These are phyloP conservation scores for Clitoria ternatea DNA, from an alignment of 306 rosid genomes.

Conservation along the genomic window DNA sequence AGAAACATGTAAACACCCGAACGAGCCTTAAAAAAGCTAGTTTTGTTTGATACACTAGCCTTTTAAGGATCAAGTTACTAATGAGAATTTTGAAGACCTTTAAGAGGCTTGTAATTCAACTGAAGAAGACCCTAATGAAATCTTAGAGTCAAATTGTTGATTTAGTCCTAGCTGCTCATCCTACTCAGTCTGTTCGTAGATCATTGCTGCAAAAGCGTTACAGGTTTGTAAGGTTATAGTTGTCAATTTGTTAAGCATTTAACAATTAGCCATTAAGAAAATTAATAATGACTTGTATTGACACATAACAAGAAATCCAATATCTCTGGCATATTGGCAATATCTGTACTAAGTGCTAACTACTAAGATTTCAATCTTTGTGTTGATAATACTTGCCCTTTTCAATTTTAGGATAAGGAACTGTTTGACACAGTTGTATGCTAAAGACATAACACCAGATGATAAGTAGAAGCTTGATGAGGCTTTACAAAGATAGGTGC, in stretches of 20 bases:
- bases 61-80: conserved; percentile 72
- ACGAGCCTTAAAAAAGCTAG: too few species aligned
- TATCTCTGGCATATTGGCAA: neutral
- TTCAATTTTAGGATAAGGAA: conserved; percentile 56
- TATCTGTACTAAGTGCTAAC: too few species aligned
- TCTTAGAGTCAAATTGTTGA: conserved; percentile 89
- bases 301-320: neutral
- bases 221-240: conserved; percentile 38
- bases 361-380: neutral
- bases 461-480: conserved; percentile 92
- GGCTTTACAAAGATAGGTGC: conserved; percentile 82
- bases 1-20: too few species aligned
- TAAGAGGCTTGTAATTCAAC: conserved; percentile 69
- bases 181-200: conserved; percentile 85
- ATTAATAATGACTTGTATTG: neutral
- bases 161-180: conserved; percentile 89
- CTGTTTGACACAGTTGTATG: conserved; percentile 77
- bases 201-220: conserved; percentile 83
- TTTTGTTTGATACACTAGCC: too few species aligned
- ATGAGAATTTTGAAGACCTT: conserved; percentile 80
- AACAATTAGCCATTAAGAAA: neutral
- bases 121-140: conserved; percentile 70
- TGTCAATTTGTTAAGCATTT: neutral
- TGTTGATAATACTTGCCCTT: neutral
- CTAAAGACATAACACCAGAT: conserved; percentile 85